These are phyloP conservation scores for Parietichytrium sp. DNA, from an alignment of 108 stramenopile genomes.

Conservation along the genomic window DNA sequence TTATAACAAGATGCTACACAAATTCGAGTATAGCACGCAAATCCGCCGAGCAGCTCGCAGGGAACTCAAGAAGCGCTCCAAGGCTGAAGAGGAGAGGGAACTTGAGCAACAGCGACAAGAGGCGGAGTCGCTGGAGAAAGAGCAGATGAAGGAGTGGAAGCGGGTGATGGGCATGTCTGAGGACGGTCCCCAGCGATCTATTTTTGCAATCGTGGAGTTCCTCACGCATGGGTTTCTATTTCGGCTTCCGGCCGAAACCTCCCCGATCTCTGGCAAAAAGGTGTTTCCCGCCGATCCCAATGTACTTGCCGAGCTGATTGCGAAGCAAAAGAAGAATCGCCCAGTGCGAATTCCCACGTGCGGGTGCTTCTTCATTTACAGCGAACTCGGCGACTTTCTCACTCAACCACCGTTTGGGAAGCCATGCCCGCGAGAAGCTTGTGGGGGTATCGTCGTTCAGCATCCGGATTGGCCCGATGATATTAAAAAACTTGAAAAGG, in stretches of 20 bases:
- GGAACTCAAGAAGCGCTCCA: background rate
- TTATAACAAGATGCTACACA: conserved; percentile 4
- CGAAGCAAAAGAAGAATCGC: background rate
- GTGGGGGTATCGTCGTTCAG: background rate
- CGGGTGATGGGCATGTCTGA: background rate
- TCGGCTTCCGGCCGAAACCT: background rate
- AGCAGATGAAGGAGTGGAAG: conserved; percentile 14
- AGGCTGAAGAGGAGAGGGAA: conserved; percentile 2
- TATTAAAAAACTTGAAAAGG: conserved; percentile 4
- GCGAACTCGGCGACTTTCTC: background rate
- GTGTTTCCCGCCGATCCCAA: background rate
- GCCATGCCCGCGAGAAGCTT: background rate
- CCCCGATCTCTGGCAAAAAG: background rate
- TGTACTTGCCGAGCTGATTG: background rate
- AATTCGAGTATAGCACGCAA: background rate
- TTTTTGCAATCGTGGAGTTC: background rate
- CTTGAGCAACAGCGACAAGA: background rate
- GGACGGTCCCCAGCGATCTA: background rate
- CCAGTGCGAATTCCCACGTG: background rate
- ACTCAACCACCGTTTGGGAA: background rate
- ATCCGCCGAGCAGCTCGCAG: conserved; percentile 17
- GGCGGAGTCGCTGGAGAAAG: background rate
- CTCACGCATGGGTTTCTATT: conserved; percentile 35
- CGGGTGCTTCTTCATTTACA: background rate
- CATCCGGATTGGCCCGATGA: background rate